Base-by-base conservation (phyloP, 2,329 filamentous ascomycete species). In the Pleurostoma richardsiae region DNA sequence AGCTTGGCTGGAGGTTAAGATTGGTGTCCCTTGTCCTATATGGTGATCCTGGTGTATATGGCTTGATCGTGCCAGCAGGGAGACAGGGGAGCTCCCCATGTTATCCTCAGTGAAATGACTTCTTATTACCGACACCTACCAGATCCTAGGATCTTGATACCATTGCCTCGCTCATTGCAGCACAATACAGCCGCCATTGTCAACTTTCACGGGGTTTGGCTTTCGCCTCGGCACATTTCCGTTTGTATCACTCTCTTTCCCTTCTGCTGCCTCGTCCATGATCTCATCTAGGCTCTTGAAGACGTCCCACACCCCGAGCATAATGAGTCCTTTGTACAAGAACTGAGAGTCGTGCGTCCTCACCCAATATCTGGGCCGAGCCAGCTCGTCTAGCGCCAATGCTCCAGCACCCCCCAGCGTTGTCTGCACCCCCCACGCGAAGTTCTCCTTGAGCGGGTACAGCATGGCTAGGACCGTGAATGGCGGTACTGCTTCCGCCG, bases 401-500 rank as follows among this genome's bases (percentile, higher is more conserved):
- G 50, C 46, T 6, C 30, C 41, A 5, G 10, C 27, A 4, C 48
- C 41, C 4, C 53, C 52, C 5, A 36, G 4, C 2, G 43, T 47
- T 0, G 30, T 27, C 8, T 19, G 31, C 36, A 31, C 30, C 1
- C 45, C 42, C 10, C 29, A 31, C 5, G 31, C 3, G 4, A 40
- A 52, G 26, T 29, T 47, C 10, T 58, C 45, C 38, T 54, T 53
- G 29, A 49, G 42, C 27, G 45, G 36, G 10, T 51, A 49, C 29
- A 56, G 39, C 27, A 56, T 50, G 5, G 52, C 49, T 3, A 51
- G 39, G 26, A 48, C 39, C 3, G 19, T 5, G 6, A 51, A 11
- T 4, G 33, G 26, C 8, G 39, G 43, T 33, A 11, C 27, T 8
- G 6, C 39, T 28, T 38, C 5, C 31, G 40, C 5, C 5, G 29